phyloP scores from a whole-genome alignment of 2,329 filamentous ascomycete species.

The Colletotrichum sp. region DNA sequence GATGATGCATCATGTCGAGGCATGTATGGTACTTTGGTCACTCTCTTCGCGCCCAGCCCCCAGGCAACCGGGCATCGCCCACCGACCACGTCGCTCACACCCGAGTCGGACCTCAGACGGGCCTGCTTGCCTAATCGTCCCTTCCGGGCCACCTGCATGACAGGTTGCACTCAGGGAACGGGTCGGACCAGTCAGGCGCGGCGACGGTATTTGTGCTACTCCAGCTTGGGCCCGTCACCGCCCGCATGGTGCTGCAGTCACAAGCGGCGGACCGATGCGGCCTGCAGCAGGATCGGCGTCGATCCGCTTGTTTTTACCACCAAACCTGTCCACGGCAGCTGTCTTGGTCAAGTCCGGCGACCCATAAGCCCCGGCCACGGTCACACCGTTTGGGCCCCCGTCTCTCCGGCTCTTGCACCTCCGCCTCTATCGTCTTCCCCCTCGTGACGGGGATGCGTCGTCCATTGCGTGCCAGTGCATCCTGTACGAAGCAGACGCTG shows the following conservation, averaged over 20 bases:
- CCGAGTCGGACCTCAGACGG: neutral
- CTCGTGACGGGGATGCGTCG: neutral
- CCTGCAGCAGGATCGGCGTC: slow-evolving; percentile 24
- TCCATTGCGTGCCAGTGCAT: neutral
- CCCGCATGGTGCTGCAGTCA: slow-evolving; percentile 22
- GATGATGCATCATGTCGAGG: neutral
- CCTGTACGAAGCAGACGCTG: neutral
- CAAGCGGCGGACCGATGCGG: slow-evolving; percentile 23
- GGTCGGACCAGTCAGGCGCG: neutral
- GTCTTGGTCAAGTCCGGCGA: neutral
- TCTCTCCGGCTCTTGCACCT: neutral
- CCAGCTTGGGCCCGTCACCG: slow-evolving; percentile 20
- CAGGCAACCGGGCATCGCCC: neutral
- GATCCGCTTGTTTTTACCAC: slow-evolving; percentile 20
- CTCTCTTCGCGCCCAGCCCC: neutral
- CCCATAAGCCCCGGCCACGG: slow-evolving; percentile 3
- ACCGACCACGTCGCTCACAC: neutral
- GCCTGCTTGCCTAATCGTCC: neutral
- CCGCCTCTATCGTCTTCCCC: neutral
- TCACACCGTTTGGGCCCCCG: slow-evolving; percentile 3
- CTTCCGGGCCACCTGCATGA: slow-evolving; percentile 13
- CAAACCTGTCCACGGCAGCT: slow-evolving; percentile 13
- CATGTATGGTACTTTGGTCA: slow-evolving; percentile 10
- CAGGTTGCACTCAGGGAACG: neutral
- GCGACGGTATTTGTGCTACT: slow-evolving; percentile 8